Evolutionary conservation across 176 grass and related monocot genomes (phyloP).

Genomic region (Triticum urartu): DNA sequence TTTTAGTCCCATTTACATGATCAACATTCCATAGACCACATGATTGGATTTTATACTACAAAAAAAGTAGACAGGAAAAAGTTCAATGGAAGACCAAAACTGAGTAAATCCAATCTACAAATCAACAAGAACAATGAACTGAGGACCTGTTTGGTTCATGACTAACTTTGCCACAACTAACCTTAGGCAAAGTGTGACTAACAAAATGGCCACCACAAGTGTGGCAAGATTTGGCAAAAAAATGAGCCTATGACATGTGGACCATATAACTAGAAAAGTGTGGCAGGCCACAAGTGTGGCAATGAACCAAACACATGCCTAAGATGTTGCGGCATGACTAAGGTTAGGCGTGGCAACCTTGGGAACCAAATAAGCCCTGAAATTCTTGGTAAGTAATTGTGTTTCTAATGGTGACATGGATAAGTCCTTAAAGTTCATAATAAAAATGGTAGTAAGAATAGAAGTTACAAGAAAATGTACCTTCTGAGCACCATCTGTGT

Average conservation of each 20-base stretch:
- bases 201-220: too few relatives aligned
- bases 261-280: too few relatives aligned
- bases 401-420: background rate
- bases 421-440: slow-evolving; percentile 19
- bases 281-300: too few relatives aligned
- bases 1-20: slow-evolving; percentile 8
- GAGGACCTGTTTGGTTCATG: too few relatives aligned
- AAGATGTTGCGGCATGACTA: too few relatives aligned
- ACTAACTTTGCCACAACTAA: too few relatives aligned
- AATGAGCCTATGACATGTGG: too few relatives aligned
- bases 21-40: background rate
- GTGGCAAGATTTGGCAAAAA: too few relatives aligned
- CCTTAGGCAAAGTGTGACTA: too few relatives aligned
- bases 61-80: background rate
- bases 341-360: too few relatives aligned
- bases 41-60: background rate
- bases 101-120: slow-evolving; percentile 2
- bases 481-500: slow-evolving; percentile 97
- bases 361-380: too few relatives aligned
- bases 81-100: background rate
- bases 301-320: too few relatives aligned
- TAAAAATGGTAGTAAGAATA: background rate
- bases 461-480: slow-evolving; percentile 34
- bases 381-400: slow-evolving; percentile 4
- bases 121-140: background rate